Conservation (phyloP, 2,329 filamentous ascomycete species). For the Ascochyta rabiei region DNA sequence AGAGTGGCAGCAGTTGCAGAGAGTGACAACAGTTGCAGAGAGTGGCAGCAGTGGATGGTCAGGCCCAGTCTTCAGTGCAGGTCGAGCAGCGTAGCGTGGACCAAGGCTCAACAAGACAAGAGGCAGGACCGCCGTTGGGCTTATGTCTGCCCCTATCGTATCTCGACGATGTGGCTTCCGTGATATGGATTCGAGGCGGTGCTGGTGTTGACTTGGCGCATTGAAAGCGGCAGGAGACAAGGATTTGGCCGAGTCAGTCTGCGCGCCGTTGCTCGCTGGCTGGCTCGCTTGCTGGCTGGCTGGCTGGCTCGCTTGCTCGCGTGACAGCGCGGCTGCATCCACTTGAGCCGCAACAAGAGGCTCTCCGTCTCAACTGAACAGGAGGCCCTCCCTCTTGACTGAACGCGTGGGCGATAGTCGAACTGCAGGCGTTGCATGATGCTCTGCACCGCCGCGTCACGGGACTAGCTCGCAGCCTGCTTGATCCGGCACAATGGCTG, state of each 20-base stretch:
- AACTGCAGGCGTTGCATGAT: conserved; percentile 25
- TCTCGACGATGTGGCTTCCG: conserved; percentile 16
- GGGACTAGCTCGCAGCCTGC: conserved; percentile 18
- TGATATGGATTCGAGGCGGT: conserved; percentile 13
- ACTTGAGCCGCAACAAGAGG: conserved; percentile 10
- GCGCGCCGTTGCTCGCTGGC: conserved; percentile 17
- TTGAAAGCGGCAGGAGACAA: conserved; percentile 21
- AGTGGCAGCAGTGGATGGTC: neutral
- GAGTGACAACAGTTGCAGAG: too few relatives aligned
- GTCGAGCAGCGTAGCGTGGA: too few relatives aligned
- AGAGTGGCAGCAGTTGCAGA: too few relatives aligned
- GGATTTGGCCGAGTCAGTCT: conserved; percentile 32
- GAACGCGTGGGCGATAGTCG: neutral
- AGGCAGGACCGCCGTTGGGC: neutral
- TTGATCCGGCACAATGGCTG: conserved; percentile 34
- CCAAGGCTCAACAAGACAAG: neutral
- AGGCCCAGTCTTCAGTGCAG: neutral
- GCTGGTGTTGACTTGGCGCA: conserved; percentile 17
- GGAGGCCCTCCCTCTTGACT: neutral
- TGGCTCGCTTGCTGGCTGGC: conserved; percentile 20
- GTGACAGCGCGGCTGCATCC: conserved; percentile 30
- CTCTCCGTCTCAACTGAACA: neutral
- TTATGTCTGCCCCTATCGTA: conserved; percentile 12
- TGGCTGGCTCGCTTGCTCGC: conserved; percentile 19
- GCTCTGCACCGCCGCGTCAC: conserved; percentile 24